Evolutionary conservation across 202 grass and related monocot species (phyloP), one percentile per base, ranked within the genome.

Genomic region (Elaeis oleifera): DNA sequence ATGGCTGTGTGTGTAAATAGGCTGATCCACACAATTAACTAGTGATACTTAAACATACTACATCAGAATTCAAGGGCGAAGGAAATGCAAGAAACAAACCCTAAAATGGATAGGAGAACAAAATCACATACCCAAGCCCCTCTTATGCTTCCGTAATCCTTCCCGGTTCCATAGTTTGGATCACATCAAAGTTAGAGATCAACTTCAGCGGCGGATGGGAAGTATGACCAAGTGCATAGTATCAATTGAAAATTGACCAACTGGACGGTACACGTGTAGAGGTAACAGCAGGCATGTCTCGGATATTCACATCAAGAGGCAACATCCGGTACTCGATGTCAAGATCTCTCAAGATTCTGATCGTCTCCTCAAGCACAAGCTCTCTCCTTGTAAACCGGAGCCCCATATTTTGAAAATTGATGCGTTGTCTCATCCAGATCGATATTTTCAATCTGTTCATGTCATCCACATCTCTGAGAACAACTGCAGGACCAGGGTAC

Each of bases 341-440:
- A 0, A 90, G 79, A 19, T 96, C 91, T 71, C 67, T 86, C 17
- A 85, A 51, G 17, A 96, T 69, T 61, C 59, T 84, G 70, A 90
- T 90, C 81, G 90, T 78, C 84, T 96, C 91, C 53, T 84, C 76
- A n/a, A 96, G 65, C 51, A 96, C 79, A 0, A 81, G 61, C 29
- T 90, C 84, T 68, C 91, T 87, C 74, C 91, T 69, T 48, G 51
- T 60, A 1, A 67, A 90, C 76, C 75, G 82, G 70, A 76, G 70
- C 49, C 81, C 81, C 78, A 90, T 85, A 61, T 96, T 73, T 72
- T 96, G 91, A 39, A 72, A 96, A 74, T 96, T 96, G 20, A 96
- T 83, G 0, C 79, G 80, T 62, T 96, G 91, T 19, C 78, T 71
- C 56, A 90, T 39, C 84, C 85, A 96, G 63, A 96, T 83, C 4